Evolutionary conservation across 2,329 filamentous ascomycete genomes (phyloP), one percentile per base, ranked within the genome.

Genomic region (Diplodia scrobiculata): DNA sequence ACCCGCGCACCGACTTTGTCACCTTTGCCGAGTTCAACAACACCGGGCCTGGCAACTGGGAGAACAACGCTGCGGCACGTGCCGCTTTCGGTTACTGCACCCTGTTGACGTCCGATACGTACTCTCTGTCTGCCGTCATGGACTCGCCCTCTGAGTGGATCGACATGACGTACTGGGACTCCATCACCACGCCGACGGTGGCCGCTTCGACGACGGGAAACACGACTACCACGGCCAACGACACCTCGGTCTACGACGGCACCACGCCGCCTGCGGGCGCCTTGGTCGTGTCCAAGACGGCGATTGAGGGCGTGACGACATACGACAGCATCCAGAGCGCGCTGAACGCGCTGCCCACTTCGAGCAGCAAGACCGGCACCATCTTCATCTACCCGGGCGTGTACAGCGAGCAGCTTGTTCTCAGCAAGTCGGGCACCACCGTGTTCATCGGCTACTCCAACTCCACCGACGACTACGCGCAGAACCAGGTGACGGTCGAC

Each of bases 381-480:
- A 85, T 89, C 74, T 88, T 88, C 75, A 83, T 89, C 72, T 73
- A 83, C 68, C 73, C 81, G 2, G 85, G 85, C 3, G 84, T 81
- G 45, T 87, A 88, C 77, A 74, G 72, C 0, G 85, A 87, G 72
- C 85, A 87, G 70, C 84, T 87, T 34, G 81, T 81, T 68, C 79
- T 87, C 72, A 81, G 48, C 82, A 85, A 76, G 83, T 81, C 27
- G 85, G 84, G 75, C 85, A 86, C 71, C 82, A 77, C 32, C 82
- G 82, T 68, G 51, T 78, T 87, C 65, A 79, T 79, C 55, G 84
- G 84, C 19, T 83, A 81, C 68, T 83, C 87, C 73, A 84, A 86
- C 67, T 80, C 81, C 69, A 85, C 84, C 2, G 66, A 85, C 71
- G 82, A 80, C 25, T 81, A 81, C 67, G 81, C 79, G 65, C 82